Base-by-base conservation (phyloP, 306 rosid species). In the Trifolium fragiferum region DNA sequence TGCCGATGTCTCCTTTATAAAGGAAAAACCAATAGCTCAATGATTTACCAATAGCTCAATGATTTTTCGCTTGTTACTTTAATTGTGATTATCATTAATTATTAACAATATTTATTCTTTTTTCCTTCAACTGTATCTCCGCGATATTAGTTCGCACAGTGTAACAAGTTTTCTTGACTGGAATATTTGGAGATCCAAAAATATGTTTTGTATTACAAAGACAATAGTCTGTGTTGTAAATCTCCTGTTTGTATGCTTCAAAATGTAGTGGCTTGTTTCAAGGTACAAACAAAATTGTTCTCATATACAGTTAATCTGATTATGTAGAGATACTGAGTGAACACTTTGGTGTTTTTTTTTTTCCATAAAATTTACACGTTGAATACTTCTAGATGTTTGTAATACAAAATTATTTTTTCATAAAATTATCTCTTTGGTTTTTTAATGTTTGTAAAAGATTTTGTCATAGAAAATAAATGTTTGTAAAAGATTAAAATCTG, bases 11-110 rank as follows among this genome's bases (percentile, higher is more conserved):
- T 74, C 89, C 53, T 82, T 90, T 75, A 46, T 90, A 44, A 77
- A 80, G 82, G 99, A 90, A 81, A 92, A 75, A 75, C 85, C 98
- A 8, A 81, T 77, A 63, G 87, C 87, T 78, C 77, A n/a, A n/a
- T n/a, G n/a, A n/a, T n/a, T n/a, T n/a, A n/a, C n/a, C n/a, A n/a
- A n/a, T n/a, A n/a, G n/a, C 63, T 76, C 76, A 60, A 50, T 89
- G 86, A 89, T 77, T 66, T 59, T 59, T 67, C 27, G 27, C 38
- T 16, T 41, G 59, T 37, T 68, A 41, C 62, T 82, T 54, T 66
- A 13, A 23, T 27, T 70, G 20, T 68, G 35, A 10, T 70, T 63
- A 8, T 68, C 30, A 64, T 66, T 75, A 66, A 11, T 33, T 16
- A 41, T 41, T 66, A 40, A 30, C 15, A 60, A 60, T 60, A 7